These are phyloP conservation scores for Pseudonitzschia delicatissima DNA, from an alignment of 108 stramenopile genomes.

Conservation along the genomic window DNA sequence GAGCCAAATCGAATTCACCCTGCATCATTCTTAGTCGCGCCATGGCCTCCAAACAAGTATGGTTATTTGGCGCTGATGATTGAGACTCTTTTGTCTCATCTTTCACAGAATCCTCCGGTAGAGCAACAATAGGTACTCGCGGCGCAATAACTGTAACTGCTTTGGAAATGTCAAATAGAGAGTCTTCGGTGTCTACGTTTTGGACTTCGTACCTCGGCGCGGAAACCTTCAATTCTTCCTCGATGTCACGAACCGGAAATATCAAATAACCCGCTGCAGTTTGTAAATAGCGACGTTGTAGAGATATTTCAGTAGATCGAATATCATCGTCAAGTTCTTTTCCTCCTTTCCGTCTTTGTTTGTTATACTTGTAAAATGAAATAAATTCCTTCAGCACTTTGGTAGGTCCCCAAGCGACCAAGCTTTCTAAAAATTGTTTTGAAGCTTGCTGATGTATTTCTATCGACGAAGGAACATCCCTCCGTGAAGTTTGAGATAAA, in stretches of 20 bases:
- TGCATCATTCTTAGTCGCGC: constrained; percentile 73
- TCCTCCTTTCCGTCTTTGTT: constrained; percentile 5
- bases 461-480: not conserved
- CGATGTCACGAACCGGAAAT: constrained; percentile 14
- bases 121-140: constrained; percentile 17
- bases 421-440: constrained; percentile 60
- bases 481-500: constrained; percentile 5
- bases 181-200: constrained; percentile 25
- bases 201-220: constrained; percentile 20
- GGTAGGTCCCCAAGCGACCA: constrained; percentile 77
- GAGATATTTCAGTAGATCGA: constrained; percentile 11
- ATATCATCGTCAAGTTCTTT: constrained; percentile 11
- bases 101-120: not conserved
- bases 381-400: constrained; percentile 61
- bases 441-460: constrained; percentile 34
- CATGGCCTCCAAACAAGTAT: constrained; percentile 48
- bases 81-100: not conserved
- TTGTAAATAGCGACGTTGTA: constrained; percentile 36
- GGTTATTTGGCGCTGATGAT: constrained; percentile 7
- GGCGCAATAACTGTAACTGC: constrained; percentile 11
- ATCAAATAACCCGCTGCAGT: constrained; percentile 31
- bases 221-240: constrained; percentile 2
- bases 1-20: constrained; percentile 53
- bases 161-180: constrained; percentile 15
- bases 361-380: constrained; percentile 42